Conservation (phyloP, 106 monocot species). For the Dioscorea alata region DNA sequence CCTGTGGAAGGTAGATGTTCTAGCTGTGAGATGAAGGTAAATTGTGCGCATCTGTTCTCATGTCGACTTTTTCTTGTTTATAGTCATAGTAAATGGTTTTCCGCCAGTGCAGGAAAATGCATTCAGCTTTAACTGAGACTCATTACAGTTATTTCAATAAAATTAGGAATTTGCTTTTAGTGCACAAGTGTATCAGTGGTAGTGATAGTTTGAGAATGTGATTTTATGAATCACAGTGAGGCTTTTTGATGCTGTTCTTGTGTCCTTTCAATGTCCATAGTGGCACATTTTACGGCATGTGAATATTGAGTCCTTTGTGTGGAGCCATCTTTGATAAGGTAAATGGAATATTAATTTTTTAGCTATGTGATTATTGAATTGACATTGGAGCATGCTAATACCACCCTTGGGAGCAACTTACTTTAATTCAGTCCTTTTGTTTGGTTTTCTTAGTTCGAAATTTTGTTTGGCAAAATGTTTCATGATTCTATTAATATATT, state of each 20-base stretch:
- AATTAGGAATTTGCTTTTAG: constrained; percentile 62
- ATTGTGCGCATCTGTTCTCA: constrained; percentile 19
- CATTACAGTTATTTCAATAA: constrained; percentile 56
- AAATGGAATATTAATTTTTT: neutral
- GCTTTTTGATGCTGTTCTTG: neutral
- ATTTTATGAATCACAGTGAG: neutral
- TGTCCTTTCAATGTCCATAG: neutral
- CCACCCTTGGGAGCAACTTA: too few relatives aligned
- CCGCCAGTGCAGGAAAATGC: constrained; percentile 41
- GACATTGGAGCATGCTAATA: too few relatives aligned
- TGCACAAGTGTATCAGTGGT: constrained; percentile 61
- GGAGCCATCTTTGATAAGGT: constrained; percentile 2
- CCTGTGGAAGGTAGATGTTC: constrained; percentile 33
- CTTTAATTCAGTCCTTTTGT: too few relatives aligned
- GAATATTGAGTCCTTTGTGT: neutral
- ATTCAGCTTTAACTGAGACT: constrained; percentile 58
- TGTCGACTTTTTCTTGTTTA: constrained; percentile 58
- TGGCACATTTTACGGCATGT: constrained; percentile 5
- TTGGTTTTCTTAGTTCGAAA: too few relatives aligned
- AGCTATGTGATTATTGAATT: too few relatives aligned
- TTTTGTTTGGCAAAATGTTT: too few relatives aligned
- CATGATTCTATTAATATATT: too few relatives aligned
- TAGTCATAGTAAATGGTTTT: constrained; percentile 79
- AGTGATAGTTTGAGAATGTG: constrained; percentile 59
- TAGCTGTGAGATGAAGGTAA: constrained; percentile 18